Conservation (phyloP, 1,284 basidiomycete genomes). For the Ustilago trichophora region DNA sequence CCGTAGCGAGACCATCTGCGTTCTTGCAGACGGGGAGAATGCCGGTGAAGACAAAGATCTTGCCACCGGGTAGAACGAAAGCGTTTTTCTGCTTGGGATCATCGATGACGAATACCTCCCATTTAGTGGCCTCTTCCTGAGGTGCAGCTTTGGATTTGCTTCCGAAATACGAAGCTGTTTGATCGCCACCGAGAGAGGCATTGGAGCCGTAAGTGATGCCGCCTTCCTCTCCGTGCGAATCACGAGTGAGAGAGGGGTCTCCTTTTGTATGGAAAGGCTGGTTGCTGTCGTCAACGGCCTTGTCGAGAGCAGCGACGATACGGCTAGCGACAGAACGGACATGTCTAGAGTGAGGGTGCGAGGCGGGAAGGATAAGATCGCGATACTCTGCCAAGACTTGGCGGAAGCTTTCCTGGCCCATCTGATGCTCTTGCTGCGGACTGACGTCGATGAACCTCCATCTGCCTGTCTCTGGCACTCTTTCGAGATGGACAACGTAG, state of each 20-base stretch:
- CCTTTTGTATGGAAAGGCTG: slow-evolving; percentile 36
- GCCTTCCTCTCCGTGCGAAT: slow-evolving; percentile 38
- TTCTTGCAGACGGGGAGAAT: slow-evolving; percentile 82
- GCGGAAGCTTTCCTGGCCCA: slow-evolving; percentile 70
- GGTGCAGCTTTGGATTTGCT: no score
- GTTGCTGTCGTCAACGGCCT: slow-evolving; percentile 67
- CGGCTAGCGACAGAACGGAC: slow-evolving; percentile 73
- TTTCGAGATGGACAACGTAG: slow-evolving; percentile 61
- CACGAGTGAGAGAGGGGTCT: slow-evolving; percentile 25
- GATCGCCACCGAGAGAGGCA: neutral
- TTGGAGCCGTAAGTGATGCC: slow-evolving; percentile 38
- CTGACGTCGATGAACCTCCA: slow-evolving; percentile 63
- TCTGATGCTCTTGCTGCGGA: slow-evolving; percentile 48
- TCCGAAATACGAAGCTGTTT: slow-evolving; percentile 9
- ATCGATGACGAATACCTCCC: slow-evolving; percentile 83
- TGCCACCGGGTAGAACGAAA: slow-evolving; percentile 77
- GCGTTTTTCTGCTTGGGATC: slow-evolving; percentile 79
- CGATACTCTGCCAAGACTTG: slow-evolving; percentile 73
- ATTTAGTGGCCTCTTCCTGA: slow-evolving; percentile 66
- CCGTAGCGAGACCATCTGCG: slow-evolving; percentile 83
- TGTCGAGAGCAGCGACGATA: slow-evolving; percentile 76
- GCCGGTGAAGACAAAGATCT: slow-evolving; percentile 85
- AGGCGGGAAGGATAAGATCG: slow-evolving; percentile 74
- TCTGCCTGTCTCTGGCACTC: slow-evolving; percentile 61
- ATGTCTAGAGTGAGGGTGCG: slow-evolving; percentile 75